These are phyloP conservation scores for Pelargonium cotyledonis DNA, from an alignment of 441 rosid species.

Conservation along the genomic window DNA sequence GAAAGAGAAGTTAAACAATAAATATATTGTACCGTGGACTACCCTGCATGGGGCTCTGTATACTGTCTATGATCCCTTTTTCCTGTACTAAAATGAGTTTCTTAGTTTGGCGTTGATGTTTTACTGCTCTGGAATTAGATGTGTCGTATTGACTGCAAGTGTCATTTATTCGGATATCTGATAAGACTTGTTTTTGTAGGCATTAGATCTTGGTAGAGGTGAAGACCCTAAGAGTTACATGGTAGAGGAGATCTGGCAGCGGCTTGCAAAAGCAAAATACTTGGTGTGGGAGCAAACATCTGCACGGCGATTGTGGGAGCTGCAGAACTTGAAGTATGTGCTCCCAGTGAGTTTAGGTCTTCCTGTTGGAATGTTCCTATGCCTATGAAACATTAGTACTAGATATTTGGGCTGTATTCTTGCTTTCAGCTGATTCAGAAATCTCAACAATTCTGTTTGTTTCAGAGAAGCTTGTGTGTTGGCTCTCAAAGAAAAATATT, in stretches of 20 bases:
- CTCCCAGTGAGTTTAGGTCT: slow-evolving; percentile 28
- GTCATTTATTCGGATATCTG: not conserved
- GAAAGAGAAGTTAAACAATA: too few relatives aligned
- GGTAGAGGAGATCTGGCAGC: slow-evolving; percentile 89
- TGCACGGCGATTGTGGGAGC: slow-evolving; percentile 57
- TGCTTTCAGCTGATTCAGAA: slow-evolving; percentile 9
- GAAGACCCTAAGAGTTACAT: slow-evolving; percentile 56
- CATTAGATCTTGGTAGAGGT: slow-evolving; percentile 82
- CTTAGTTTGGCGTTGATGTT: not conserved
- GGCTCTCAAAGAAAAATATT: slow-evolving; percentile 64
- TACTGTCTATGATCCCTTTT: too few relatives aligned
- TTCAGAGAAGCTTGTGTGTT: slow-evolving; percentile 68
- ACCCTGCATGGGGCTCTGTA: too few relatives aligned
- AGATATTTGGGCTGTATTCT: not conserved
- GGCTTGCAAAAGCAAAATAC: slow-evolving; percentile 80
- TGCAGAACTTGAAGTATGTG: slow-evolving; percentile 80
- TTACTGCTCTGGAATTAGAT: too few relatives aligned
- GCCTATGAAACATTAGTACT: not conserved
- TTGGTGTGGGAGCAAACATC: slow-evolving; percentile 68
- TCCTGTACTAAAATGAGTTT: not conserved
- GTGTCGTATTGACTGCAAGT: not conserved
- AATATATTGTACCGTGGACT: too few relatives aligned
- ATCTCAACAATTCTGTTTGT: not conserved
- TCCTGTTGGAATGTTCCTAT: slow-evolving; percentile 6
- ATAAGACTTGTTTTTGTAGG: slow-evolving; percentile 29